These are phyloP conservation scores for Lodderomyces parapsilosis DNA, from an alignment of 1,139 yeast species.

Conservation along the genomic window DNA sequence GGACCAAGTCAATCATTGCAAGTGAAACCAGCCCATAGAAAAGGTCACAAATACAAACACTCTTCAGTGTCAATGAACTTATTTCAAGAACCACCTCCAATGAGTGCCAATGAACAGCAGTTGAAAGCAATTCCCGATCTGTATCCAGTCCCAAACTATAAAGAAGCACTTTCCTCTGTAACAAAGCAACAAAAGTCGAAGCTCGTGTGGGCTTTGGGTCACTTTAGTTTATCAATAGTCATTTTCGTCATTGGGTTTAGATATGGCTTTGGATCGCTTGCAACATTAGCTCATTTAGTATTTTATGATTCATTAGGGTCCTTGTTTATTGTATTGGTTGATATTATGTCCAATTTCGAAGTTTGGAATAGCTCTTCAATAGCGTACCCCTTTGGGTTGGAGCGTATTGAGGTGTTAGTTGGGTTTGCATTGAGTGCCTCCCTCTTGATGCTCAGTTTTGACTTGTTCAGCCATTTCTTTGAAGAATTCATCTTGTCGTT, in stretches of 20 bases:
- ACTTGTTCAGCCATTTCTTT: constrained; percentile 76
- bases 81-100: constrained; percentile 85
- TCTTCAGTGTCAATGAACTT: constrained; percentile 96
- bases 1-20: constrained; percentile 28
- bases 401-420: constrained; percentile 79
- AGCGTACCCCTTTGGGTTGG: constrained; percentile 87
- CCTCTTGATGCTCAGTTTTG: constrained; percentile 87
- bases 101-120: constrained; percentile 48
- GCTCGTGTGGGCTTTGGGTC: constrained; percentile 65
- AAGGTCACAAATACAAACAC: constrained; percentile 94
- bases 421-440: constrained; percentile 88
- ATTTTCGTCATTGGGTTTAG: constrained; percentile 63
- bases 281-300: constrained; percentile 82
- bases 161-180: constrained; percentile 60
- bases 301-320: constrained; percentile 88
- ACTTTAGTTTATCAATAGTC: constrained; percentile 52
- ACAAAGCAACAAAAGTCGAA: constrained; percentile 53
- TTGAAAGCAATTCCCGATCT: constrained; percentile 74
- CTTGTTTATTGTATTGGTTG: constrained; percentile 66
- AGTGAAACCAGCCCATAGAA: constrained; percentile 69
- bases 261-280: constrained; percentile 58
- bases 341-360: constrained; percentile 82
- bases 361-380: constrained; percentile 88
- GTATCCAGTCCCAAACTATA: constrained; percentile 72
- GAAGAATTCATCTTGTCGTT: constrained; percentile 66